Base-by-base conservation (phyloP, 2,329 filamentous ascomycete species). In the Pseudogymnoascus sp. region DNA sequence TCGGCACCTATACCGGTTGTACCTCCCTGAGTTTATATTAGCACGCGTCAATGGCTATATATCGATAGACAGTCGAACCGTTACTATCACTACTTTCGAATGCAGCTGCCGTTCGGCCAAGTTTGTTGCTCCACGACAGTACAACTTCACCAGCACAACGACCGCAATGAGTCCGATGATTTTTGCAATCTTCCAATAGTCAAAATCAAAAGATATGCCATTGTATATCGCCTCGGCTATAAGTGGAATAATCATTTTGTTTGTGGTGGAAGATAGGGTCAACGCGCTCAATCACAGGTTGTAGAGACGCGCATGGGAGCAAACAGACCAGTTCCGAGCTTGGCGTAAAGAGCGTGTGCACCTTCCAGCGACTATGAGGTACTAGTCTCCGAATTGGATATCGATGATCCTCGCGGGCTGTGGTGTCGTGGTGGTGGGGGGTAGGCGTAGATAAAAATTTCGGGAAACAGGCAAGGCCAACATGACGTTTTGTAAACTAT, bases 61-160 rank as follows among this genome's bases (percentile, higher is more conserved):
- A 26, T 21, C 24, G 33, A 63, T 7, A 31, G 29, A 5, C 24
- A 26, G 63, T 21, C 76, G 59, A 79, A 87, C 92, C 15, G 94
- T 99, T 60, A 99, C 84, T 80, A 99, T 87, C 47, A 97, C 82
- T 58, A 99, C 91, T 72, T 95, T 95, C 57, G 91, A 92, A 74
- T 97, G 92, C 86, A 99, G 92, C 61, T 88, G 81, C 63, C 90
- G 83, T 72, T 96, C 92, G 26, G 89, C 83, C 41, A 75, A 76
- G 74, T 94, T 97, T 67, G 75, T 77, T 10, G 86, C 83, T 67
- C 94, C 95, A 66, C 84, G 84, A 69, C 87, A 89, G 77, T 88
- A 96, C 70, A 80, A 79, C 79, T 97, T 97, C 26, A 89, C 65
- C 7, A 84, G 62, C 65, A 80, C 79, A 29, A 79, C 67, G n/a